phyloP scores from a whole-genome alignment of 2,329 filamentous ascomycete genomes.

The Orbilia blumenaviensis region DNA sequence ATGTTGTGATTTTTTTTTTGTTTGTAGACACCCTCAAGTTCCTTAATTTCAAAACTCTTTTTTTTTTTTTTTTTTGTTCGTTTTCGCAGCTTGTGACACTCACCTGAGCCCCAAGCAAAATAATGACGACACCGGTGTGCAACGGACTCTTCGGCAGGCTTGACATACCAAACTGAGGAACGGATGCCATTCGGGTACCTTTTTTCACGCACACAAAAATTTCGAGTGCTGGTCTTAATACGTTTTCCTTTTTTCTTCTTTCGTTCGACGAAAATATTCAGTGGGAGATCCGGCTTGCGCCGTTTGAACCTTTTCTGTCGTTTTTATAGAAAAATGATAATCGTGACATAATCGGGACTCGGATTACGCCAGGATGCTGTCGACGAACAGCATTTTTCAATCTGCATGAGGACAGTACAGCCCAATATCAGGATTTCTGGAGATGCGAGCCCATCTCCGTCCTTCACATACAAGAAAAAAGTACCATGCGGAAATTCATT shows the following conservation, averaged over 20 bases:
- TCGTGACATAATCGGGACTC: conserved; percentile 33
- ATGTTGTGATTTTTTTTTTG: background rate
- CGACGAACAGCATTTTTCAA: background rate
- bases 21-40: background rate
- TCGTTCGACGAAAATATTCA: background rate
- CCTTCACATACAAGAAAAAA: no score
- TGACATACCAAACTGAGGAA: conserved; percentile 10
- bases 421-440: background rate
- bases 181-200: conserved; percentile 13
- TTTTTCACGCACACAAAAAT: background rate
- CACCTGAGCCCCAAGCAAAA: background rate
- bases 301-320: background rate
- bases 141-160: conserved; percentile 29
- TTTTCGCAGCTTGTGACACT: background rate
- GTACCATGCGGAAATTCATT: no score
- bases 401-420: background rate
- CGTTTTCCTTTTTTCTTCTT: background rate
- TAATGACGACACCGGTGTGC: conserved; percentile 36
- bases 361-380: conserved; percentile 31
- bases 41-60: background rate
- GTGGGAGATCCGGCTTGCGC: conserved; percentile 24
- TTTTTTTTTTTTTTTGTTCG: background rate
- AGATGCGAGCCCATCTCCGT: background rate
- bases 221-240: background rate
- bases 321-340: conserved; percentile 4